Evolutionary conservation across 257 asterid species (phyloP), one percentile per base, ranked within the genome.

Genomic region (Avicennia marina): DNA sequence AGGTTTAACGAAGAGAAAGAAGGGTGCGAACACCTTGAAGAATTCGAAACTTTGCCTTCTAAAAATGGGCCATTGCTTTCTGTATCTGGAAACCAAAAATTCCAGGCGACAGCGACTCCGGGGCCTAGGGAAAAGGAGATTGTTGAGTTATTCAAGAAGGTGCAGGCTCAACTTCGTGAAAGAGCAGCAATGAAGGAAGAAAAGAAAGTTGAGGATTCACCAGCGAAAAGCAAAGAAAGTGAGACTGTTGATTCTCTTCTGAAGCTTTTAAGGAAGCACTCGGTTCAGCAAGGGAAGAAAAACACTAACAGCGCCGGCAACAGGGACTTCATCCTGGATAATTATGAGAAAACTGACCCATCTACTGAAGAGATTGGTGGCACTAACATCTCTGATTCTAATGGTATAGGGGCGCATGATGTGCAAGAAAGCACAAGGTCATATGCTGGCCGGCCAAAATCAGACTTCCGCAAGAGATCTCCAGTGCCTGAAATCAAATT

Each of bases 171-270:
- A 48, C 94, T 93, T 50, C 95, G 94, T 15, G 87, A 84, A 70
- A 76, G 89, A 75, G 81, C 96, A n/a, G n/a, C n/a, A n/a, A n/a
- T 62, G 43, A 93, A 89, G 75, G 98, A 77, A 67, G 98, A 78
- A 62, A 93, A 58, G 67, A 93, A 79, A 72, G 56, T 71, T 7
- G 95, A 84, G 53, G 84, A 75, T 42, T 53, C 84, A n/a, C 83
- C 64, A 60, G 81, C 62, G 16, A 84, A 82, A 64, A 78, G n/a
- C n/a, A n/a, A n/a, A n/a, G n/a, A n/a, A n/a, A n/a, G n/a, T n/a
- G n/a, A n/a, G n/a, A n/a, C n/a, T n/a, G n/a, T n/a, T n/a, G n/a
- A 86, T 76, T 89, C 97, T 46, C 97, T 93, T 56, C 86, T 93
- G 50, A 86, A 84, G 89, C 97, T 89, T 62, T 56, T 93, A 54